Evolutionary conservation across 2,329 filamentous ascomycete genomes (phyloP).

Genomic region (Monilinia fructigena): DNA sequence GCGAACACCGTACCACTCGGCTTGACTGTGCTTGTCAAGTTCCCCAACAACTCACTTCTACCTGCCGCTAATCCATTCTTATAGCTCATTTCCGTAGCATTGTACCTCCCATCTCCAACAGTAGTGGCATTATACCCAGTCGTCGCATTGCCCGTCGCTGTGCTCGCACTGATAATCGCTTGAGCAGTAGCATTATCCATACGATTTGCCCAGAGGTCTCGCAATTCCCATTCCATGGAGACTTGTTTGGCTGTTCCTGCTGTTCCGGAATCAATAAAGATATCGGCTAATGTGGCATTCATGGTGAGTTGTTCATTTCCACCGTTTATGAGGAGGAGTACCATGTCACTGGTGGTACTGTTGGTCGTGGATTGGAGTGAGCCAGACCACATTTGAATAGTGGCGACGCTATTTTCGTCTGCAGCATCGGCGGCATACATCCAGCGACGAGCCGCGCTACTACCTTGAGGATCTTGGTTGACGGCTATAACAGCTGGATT

Average conservation of each 20-base stretch:
- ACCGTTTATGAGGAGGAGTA: slow-evolving; percentile 52
- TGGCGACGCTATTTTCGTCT: slow-evolving; percentile 46
- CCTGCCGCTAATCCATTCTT: slow-evolving; percentile 47
- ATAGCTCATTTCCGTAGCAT: slow-evolving; percentile 50
- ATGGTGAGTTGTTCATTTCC: slow-evolving; percentile 45
- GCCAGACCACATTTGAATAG: slow-evolving; percentile 52
- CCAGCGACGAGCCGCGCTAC: slow-evolving; percentile 47
- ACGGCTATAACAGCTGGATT: slow-evolving; percentile 48
- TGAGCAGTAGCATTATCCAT: slow-evolving; percentile 49
- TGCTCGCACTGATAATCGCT: slow-evolving; percentile 46
- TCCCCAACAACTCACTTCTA: slow-evolving; percentile 48
- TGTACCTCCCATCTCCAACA: slow-evolving; percentile 43
- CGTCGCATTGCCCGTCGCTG: slow-evolving; percentile 39
- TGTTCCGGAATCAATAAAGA: slow-evolving; percentile 51
- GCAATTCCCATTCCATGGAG: slow-evolving; percentile 50
- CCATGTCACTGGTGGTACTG: slow-evolving; percentile 47
- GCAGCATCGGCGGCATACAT: slow-evolving; percentile 44
- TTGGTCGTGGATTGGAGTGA: slow-evolving; percentile 41
- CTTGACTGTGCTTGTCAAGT: slow-evolving; percentile 45
- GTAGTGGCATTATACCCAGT: slow-evolving; percentile 39
- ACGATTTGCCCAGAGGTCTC: slow-evolving; percentile 56
- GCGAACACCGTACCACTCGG: slow-evolving; percentile 46
- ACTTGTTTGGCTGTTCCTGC: slow-evolving; percentile 45
- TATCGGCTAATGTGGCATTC: slow-evolving; percentile 52
- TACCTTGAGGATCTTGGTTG: slow-evolving; percentile 44